Percentiles rank a stretch among this genome's conserved stretches.
Conservation (phyloP, 306 rosid genomes). For the Fragaria nilgerrensis region DNA sequence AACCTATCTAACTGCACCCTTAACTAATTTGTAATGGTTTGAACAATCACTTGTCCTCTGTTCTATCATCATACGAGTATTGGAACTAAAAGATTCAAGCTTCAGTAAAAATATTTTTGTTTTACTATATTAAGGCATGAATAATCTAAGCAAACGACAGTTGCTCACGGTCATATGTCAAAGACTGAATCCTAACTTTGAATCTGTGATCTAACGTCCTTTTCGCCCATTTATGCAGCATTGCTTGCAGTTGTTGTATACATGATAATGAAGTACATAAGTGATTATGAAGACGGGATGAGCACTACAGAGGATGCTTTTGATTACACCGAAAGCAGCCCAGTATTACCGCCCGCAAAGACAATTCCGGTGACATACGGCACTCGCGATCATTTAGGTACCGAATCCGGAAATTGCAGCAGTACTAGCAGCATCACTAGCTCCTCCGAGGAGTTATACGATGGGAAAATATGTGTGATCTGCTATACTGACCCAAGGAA, state of each 20-base stretch:
- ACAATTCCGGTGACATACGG: conserved; percentile 24
- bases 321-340: conserved; percentile 23
- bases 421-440: not conserved
- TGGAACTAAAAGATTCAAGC: not conserved
- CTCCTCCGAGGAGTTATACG: conserved; percentile 35
- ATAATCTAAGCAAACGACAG: not conserved
- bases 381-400: conserved; percentile 21
- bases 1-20: not conserved
- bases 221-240: conserved; percentile 17
- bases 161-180: not conserved
- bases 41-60: not conserved
- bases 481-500: conserved; percentile 38
- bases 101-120: not conserved
- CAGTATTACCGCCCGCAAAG: conserved; percentile 18
- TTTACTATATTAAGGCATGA: not conserved
- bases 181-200: too few species aligned
- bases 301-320: not conserved
- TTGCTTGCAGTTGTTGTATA: conserved; percentile 13
- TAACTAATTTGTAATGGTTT: not conserved
- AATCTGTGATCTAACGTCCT: not conserved
- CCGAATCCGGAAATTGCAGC: conserved; percentile 22
- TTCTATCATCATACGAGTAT: not conserved
- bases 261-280: conserved; percentile 22
- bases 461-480: conserved; percentile 38
- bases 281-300: not conserved